phyloP scores from a whole-genome alignment of 129 eudicot species.

The Mikania micrantha region DNA sequence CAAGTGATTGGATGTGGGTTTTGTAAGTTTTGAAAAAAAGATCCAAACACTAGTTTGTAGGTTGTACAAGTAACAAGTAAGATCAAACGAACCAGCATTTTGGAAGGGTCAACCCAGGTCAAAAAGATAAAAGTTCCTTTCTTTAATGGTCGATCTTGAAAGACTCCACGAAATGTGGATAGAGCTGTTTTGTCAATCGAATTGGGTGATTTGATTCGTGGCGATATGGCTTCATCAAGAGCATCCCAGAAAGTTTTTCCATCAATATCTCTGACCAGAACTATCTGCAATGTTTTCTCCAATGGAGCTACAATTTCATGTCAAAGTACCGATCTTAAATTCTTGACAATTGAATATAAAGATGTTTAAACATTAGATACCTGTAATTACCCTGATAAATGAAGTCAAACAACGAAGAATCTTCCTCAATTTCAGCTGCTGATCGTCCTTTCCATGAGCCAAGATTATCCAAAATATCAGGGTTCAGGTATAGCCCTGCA shows the following conservation, averaged over 20 bases:
- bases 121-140: slow-evolving; percentile 72
- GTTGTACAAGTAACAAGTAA: not conserved
- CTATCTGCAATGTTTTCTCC: slow-evolving; percentile 76
- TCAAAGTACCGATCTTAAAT: slow-evolving; percentile 3
- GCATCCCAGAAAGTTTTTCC: slow-evolving; percentile 98
- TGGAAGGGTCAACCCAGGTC: slow-evolving; percentile 72
- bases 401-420: slow-evolving; percentile 45
- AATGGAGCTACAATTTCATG: slow-evolving; percentile 50
- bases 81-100: slow-evolving; percentile 61
- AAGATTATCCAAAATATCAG: slow-evolving; percentile 39
- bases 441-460: slow-evolving; percentile 54
- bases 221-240: slow-evolving; percentile 70
- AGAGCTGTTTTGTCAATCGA: slow-evolving; percentile 63
- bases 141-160: slow-evolving; percentile 61
- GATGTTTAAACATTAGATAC: too few relatives aligned
- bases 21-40: too few relatives aligned
- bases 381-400: slow-evolving; percentile 50
- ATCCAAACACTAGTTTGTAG: too few relatives aligned
- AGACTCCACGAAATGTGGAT: slow-evolving; percentile 53
- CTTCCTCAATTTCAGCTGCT: slow-evolving; percentile 42
- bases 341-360: not conserved
- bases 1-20: too few relatives aligned
- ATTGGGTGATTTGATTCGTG: slow-evolving; percentile 65
- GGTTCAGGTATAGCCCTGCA: slow-evolving; percentile 60
- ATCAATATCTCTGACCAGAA: slow-evolving; percentile 85